These are phyloP conservation scores for Leucosporidium scottii DNA, from an alignment of 768 basidiomycete species.

Conservation along the genomic window DNA sequence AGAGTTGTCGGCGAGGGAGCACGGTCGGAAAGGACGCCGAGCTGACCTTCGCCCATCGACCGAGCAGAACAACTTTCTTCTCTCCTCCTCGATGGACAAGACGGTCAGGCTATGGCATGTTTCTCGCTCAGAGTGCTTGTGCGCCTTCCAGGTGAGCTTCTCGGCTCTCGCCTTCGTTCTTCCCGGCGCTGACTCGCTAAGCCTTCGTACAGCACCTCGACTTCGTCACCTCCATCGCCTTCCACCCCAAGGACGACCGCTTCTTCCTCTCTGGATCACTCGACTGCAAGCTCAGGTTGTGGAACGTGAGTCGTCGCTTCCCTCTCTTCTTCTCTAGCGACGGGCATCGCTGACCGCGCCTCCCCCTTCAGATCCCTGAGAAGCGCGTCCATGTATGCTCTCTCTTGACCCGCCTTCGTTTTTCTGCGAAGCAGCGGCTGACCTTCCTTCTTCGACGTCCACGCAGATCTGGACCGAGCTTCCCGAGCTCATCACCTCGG, in stretches of 20 bases:
- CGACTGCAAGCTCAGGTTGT: slow-evolving; percentile 37
- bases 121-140: slow-evolving; percentile 33
- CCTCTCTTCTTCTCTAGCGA: neutral
- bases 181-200: neutral
- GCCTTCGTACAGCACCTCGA: slow-evolving; percentile 33
- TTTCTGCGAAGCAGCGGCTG: neutral
- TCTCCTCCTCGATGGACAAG: slow-evolving; percentile 39
- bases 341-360: neutral
- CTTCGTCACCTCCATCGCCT: slow-evolving; percentile 39
- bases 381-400: slow-evolving; percentile 25
- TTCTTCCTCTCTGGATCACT: slow-evolving; percentile 38
- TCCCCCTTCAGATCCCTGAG: slow-evolving; percentile 28
- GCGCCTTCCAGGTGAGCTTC: slow-evolving; percentile 30
- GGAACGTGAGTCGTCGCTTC: slow-evolving; percentile 26
- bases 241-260: slow-evolving; percentile 39
- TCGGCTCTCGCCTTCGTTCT: neutral
- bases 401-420: neutral
- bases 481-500: slow-evolving; percentile 37
- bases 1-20: too few relatives aligned
- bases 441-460: neutral
- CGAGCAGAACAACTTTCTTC: slow-evolving; percentile 37
- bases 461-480: slow-evolving; percentile 36
- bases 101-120: slow-evolving; percentile 39
- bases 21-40: neutral
- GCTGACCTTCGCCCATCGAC: neutral